phyloP scores from a whole-genome alignment of 441 rosid genomes.

The Macaranga tanarius region DNA sequence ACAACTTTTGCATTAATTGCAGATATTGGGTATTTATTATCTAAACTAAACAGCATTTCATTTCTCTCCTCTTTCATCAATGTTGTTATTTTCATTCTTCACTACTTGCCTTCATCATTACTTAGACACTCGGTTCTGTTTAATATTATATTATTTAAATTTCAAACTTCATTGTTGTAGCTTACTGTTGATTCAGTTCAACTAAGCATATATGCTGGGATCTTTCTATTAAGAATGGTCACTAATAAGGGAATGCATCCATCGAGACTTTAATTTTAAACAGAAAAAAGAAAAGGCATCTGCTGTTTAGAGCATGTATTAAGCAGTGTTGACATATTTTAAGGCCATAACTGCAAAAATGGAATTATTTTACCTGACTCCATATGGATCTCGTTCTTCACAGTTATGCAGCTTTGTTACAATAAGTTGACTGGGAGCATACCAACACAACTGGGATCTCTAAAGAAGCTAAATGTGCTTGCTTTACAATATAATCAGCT shows the following conservation, averaged over 20 bases:
- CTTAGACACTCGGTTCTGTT: neutral
- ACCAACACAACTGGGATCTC: constrained; percentile 76
- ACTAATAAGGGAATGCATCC: neutral
- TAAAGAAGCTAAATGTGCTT: constrained; percentile 67
- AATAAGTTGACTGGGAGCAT: constrained; percentile 75
- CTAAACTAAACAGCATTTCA: neutral
- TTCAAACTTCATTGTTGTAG: neutral
- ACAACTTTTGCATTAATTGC: constrained; percentile 8
- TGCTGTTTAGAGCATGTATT: neutral
- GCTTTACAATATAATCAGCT: constrained; percentile 74
- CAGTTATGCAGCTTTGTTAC: constrained; percentile 92
- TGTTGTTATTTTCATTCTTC: neutral
- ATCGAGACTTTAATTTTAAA: neutral
- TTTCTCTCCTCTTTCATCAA: neutral
- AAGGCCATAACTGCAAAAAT: neutral
- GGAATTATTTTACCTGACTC: neutral
- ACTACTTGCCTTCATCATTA: neutral
- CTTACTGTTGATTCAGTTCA: neutral
- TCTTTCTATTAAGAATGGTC: neutral
- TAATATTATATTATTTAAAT: neutral
- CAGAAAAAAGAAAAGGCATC: neutral
- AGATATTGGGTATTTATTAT: neutral
- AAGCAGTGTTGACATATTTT: neutral
- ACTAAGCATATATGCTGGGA: neutral
- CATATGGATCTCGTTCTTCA: constrained; percentile 13